A percentile compares a stretch with the other conserved stretches of the same genome.
Conservation (phyloP, 805 yeast species). For the Teunomyces funiuensis region DNA sequence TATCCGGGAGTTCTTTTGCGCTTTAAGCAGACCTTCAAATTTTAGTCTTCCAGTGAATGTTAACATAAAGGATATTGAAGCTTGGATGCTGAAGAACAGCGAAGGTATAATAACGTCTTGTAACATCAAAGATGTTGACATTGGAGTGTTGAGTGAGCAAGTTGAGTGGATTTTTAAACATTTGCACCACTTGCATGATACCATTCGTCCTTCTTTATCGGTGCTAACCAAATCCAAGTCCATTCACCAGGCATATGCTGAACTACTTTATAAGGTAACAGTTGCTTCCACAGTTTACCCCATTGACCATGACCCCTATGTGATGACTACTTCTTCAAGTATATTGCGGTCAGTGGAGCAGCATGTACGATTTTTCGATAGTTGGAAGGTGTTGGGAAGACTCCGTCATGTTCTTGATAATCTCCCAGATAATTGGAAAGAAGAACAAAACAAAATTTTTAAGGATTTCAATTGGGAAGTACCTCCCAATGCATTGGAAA, state of each 20-base stretch:
- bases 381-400: constrained; percentile 85
- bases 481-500: constrained; percentile 52
- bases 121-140: constrained; percentile 18
- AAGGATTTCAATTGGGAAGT: constrained; percentile 37
- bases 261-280: constrained; percentile 42
- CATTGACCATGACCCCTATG: constrained; percentile 83
- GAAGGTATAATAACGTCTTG: constrained; percentile 17
- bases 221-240: constrained; percentile 16
- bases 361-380: constrained; percentile 76
- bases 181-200: constrained; percentile 11
- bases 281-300: constrained; percentile 39
- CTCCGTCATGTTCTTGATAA: constrained; percentile 68
- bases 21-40: constrained; percentile 24
- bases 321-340: constrained; percentile 84
- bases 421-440: constrained; percentile 56
- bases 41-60: constrained; percentile 15
- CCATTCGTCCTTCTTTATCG: constrained; percentile 15
- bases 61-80: constrained; percentile 32
- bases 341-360: constrained; percentile 67
- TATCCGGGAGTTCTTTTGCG: constrained; percentile 23
- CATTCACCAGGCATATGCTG: constrained; percentile 20
- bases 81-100: constrained; percentile 30
- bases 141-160: constrained; percentile 19
- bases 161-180: constrained; percentile 24
- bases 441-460: constrained; percentile 29